Base-by-base conservation (phyloP, 371 early-diverging fungal genomes). In the Conidiobolus incongruus region DNA sequence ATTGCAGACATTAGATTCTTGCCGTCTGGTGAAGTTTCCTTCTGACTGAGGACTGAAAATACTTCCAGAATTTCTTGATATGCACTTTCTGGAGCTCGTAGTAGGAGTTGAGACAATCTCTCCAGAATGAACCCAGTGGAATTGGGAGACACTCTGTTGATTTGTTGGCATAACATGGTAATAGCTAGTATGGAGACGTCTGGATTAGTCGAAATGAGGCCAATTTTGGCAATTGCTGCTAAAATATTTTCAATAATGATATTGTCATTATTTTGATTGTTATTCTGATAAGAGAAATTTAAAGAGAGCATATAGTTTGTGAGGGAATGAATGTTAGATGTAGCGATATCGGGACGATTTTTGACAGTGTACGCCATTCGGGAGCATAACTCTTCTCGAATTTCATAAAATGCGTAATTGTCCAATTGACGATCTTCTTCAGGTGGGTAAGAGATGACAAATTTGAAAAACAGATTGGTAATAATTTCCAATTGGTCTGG, bases 161-260 rank as follows among this genome's bases (percentile, higher is more conserved):
- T 60, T 33, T 70, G 66, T 39, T 65, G 62, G 4, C 65, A 55
- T 16, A 76, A 44, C 65, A 74, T 66, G 0, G 72, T 68, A n/a
- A 70, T 61, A 0, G 65, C 68, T 47, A 68, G 56, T 20, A 64
- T 57, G n/a, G 73, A 68, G 36, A 72, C 28, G 21, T 43, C 22
- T 31, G 35, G 16, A 32, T 28, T 20, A 30, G 35, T 28, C 13
- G 24, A 24, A 8, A 16, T 26, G 12, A 28, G 34, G n/a, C 41
- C 46, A n/a, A 52, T 29, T 15, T 39, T 42, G 16, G 35, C 42
- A n/a, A 50, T 31, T 11, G 50, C 38, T 35, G 21, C 48, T 36
- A 16, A 16, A 20, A 32, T 38, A 40, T 19, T 42, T 34, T 29
- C 41, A 38, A 31, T 13, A 8, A 32, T 17, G n/a, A 33, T 32